Base-by-base conservation (phyloP, 495 filamentous ascomycete species). In the Beverwykella pulmonaria region DNA sequence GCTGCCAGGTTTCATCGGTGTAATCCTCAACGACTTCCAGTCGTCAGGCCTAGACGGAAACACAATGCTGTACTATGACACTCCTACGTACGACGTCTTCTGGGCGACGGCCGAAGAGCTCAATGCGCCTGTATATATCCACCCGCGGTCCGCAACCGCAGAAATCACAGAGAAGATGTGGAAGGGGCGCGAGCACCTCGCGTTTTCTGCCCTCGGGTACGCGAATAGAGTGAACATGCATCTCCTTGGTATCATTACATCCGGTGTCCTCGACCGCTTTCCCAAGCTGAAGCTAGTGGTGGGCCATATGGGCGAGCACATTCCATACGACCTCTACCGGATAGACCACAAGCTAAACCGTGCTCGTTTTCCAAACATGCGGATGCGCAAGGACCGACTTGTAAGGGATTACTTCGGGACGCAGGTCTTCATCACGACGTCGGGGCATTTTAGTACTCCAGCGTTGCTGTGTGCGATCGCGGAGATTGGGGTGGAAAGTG, bases 341-440 rank as follows among this genome's bases (percentile, higher is more conserved):
- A 84, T 86, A 44, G 75, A 81, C 50, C 85, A 87, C 74, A 87
- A 85, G 85, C 80, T 62, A 22, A 59, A 69, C 55, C 53, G 57
- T 7, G 63, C 57, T 1, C 55, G 57, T 1, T 64, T 65, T 39
- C 61, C 53, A 1, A 20, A 58, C 2, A 63, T 63, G 65, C 15
- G 29, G 0, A 63, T 58, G 65, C 49, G 53, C 5, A 63, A 68
- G 36, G 65, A 64, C 29, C 52, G 34, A 34, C 41, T 56, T 2
- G 32, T 62, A 17, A 73, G 75, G 44, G 78, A 86, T 17, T 86
- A 87, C 58, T 88, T 85, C 70, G 78, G 81, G 26, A 74, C 79
- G 52, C 88, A 90, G 57, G 76, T 90, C 46, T 90, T 82, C 83
- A 81, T 88, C 53, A 89, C 86, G 2, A 88, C 87, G 1, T 83